These are phyloP conservation scores for Physcomitrium patens DNA, from an alignment of 225 moss, liverwort and hornwort genomes.

Conservation along the genomic window DNA sequence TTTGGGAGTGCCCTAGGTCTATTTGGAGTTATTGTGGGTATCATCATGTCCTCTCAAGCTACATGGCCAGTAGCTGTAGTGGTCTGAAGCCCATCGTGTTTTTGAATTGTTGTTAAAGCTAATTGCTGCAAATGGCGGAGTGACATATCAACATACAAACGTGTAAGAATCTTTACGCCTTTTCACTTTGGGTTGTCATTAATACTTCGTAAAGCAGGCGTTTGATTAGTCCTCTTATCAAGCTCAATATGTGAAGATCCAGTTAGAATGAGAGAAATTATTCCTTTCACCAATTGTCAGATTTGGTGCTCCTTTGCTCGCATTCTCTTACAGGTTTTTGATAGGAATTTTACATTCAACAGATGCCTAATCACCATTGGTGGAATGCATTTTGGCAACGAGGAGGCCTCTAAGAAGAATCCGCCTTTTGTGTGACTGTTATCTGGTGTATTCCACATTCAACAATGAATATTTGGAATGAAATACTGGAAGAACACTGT, in stretches of 20 bases:
- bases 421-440: conserved; percentile 7
- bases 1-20: conserved; percentile 99
- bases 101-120: conserved; percentile 35
- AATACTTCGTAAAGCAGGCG: background rate
- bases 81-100: conserved; percentile 31
- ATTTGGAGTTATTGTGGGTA: conserved; percentile 98
- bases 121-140: conserved; percentile 31
- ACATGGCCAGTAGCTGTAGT: conserved; percentile 72
- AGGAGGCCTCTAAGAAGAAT: conserved; percentile 28
- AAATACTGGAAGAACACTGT: background rate
- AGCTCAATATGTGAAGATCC: background rate
- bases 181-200: conserved; percentile 11
- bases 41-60: conserved; percentile 99
- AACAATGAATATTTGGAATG: conserved; percentile 21
- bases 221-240: conserved; percentile 14
- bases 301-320: background rate
- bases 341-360: background rate
- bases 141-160: conserved; percentile 34
- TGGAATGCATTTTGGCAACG: conserved; percentile 24
- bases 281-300: background rate
- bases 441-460: conserved; percentile 21
- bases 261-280: background rate
- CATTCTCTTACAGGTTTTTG: background rate
- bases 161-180: conserved; percentile 27
- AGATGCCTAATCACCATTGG: conserved; percentile 22